These are phyloP conservation scores for Phanerochaete sordida DNA, from an alignment of 768 basidiomycete species.

Conservation along the genomic window DNA sequence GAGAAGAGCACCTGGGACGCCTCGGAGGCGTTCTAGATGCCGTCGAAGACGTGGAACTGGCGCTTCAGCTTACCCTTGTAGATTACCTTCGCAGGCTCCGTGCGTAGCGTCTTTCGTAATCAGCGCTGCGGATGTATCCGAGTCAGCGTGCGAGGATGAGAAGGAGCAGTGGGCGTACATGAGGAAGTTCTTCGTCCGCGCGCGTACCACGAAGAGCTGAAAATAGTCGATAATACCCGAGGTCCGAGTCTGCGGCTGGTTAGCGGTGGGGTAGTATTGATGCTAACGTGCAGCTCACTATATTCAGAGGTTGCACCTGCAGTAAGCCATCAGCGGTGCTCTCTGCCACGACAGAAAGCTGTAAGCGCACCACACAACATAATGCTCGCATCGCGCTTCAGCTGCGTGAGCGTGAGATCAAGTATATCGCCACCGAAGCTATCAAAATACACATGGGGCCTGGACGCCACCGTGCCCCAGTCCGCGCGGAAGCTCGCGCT, in stretches of 20 bases:
- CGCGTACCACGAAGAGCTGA: conserved; percentile 71
- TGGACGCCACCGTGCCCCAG: conserved; percentile 67
- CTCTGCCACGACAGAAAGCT: neutral
- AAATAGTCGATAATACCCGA: conserved; percentile 67
- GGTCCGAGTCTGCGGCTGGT: conserved; percentile 45
- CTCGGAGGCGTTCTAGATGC: conserved; percentile 67
- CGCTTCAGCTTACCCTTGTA: conserved; percentile 72
- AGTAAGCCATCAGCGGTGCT: neutral
- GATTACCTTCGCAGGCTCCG: conserved; percentile 55
- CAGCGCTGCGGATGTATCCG: conserved; percentile 51
- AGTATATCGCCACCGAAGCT: conserved; percentile 82
- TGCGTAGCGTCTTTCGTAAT: conserved; percentile 62
- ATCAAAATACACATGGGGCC: conserved; percentile 80
- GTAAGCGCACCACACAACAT: conserved; percentile 67
- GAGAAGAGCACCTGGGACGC: conserved; percentile 69
- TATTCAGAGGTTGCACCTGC: conserved; percentile 83
- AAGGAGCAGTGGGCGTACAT: conserved; percentile 44
- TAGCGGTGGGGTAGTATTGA: neutral
- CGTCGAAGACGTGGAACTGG: conserved; percentile 77
- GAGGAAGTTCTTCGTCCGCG: conserved; percentile 81
- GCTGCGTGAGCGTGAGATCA: conserved; percentile 66
- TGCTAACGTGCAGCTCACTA: conserved; percentile 41
- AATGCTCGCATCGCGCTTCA: conserved; percentile 78
- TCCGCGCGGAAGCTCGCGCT: conserved; percentile 64
- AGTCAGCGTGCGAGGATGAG: neutral